These are phyloP conservation scores for Penicillium psychrosexuale DNA, from an alignment of 2,329 filamentous ascomycete species.

Conservation along the genomic window DNA sequence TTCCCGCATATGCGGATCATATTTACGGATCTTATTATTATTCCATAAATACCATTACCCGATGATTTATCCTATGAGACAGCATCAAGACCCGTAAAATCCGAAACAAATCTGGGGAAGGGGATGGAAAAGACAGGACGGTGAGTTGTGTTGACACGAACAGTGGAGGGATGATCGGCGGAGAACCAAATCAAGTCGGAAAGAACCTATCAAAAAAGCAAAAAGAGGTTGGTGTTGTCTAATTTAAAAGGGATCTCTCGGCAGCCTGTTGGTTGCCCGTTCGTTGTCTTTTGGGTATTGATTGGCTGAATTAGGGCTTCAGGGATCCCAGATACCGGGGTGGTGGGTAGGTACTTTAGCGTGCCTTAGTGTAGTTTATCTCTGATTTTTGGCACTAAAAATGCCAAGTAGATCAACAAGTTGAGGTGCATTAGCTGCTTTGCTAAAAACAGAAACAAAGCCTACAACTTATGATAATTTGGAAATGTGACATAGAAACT, in stretches of 20 bases:
- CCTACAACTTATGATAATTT: neutral
- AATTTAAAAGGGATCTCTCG: slow-evolving; percentile 6
- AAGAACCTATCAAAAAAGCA: neutral
- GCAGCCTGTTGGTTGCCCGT: neutral
- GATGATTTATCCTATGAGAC: neutral
- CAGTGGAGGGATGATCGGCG: slow-evolving; percentile 3
- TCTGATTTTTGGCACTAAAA: neutral
- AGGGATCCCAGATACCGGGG: neutral
- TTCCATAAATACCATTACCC: neutral
- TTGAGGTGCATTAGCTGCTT: neutral
- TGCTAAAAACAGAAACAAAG: neutral
- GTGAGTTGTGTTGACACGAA: neutral
- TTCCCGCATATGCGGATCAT: slow-evolving; percentile 14
- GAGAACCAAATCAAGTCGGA: neutral
- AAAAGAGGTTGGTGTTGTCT: slow-evolving; percentile 4
- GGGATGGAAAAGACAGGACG: neutral
- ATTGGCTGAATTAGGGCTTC: slow-evolving; percentile 8
- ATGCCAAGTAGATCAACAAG: neutral
- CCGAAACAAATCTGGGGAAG: slow-evolving; percentile 12
- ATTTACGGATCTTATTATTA: neutral
- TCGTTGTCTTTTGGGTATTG: neutral
- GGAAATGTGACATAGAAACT: neutral
- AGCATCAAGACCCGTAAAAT: neutral
- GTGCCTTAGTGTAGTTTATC: neutral
- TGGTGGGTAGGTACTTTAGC: slow-evolving; percentile 2